These are phyloP conservation scores for Boletus mariae DNA, from an alignment of 1,284 basidiomycete genomes.

Conservation along the genomic window DNA sequence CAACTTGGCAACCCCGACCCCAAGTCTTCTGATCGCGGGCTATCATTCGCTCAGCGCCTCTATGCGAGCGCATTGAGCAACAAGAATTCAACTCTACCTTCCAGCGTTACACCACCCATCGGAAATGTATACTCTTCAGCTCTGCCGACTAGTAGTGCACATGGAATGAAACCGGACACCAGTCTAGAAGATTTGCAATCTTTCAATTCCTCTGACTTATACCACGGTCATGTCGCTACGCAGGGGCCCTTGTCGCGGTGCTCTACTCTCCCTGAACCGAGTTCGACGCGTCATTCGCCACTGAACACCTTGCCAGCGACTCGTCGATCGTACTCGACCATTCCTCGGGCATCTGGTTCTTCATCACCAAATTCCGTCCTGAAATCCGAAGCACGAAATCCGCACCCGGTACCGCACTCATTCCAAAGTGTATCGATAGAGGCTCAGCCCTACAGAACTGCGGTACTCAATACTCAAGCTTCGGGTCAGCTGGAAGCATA, in stretches of 20 bases:
- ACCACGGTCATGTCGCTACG: conserved; percentile 14
- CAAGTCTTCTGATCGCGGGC: conserved; percentile 8
- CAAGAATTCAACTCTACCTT: conserved; percentile 2
- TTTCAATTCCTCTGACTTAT: conserved; percentile 18
- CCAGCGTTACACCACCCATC: conserved; percentile 4
- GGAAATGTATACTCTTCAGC: not conserved
- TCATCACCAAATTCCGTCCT: not conserved
- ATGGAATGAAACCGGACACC: not conserved
- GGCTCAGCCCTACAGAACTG: not conserved
- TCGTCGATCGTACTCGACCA: not conserved
- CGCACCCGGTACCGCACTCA: not conserved
- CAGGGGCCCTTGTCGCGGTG: conserved; percentile 1
- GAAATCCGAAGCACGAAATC: not conserved
- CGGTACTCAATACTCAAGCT: not conserved
- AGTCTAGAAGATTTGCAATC: not conserved
- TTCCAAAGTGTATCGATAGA: not conserved
- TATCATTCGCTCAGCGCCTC: conserved; percentile 28
- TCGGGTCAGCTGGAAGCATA: not conserved
- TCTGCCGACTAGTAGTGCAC: not conserved
- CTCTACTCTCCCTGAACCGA: not conserved
- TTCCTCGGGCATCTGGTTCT: not conserved
- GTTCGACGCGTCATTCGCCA: not conserved
- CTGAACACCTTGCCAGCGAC: not conserved
- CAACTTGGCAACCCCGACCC: not conserved
- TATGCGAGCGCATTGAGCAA: conserved; percentile 28